These are phyloP conservation scores for Kluyveromyces lactis DNA, from an alignment of 805 yeast genomes.

Conservation along the genomic window DNA sequence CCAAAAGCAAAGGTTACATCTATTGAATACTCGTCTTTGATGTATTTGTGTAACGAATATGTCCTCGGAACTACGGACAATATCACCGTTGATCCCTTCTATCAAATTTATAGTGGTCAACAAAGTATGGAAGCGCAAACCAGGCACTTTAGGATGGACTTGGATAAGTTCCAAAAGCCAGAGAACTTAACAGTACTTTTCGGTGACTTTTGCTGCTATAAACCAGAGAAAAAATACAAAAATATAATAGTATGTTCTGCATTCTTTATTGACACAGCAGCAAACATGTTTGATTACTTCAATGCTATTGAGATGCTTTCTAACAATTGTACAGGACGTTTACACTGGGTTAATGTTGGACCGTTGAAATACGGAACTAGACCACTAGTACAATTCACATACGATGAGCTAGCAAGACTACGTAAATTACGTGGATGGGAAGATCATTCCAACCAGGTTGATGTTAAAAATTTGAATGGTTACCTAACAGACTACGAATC, in stretches of 20 bases:
- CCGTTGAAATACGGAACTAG: constrained; percentile 90
- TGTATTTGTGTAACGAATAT: constrained; percentile 63
- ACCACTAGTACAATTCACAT: constrained; percentile 63
- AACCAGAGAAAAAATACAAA: constrained; percentile 28
- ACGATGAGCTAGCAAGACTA: constrained; percentile 56
- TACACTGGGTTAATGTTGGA: constrained; percentile 84
- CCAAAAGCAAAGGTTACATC: constrained; percentile 51
- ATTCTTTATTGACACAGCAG: constrained; percentile 90
- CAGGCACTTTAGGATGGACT: constrained; percentile 31
- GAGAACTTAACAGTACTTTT: constrained; percentile 38
- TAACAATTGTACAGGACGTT: constrained; percentile 31
- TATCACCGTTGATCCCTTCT: constrained; percentile 38
- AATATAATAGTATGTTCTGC: constrained; percentile 54
- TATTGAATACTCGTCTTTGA: constrained; percentile 66
- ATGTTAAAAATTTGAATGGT: constrained; percentile 40
- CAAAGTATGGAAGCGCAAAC: constrained; percentile 39
- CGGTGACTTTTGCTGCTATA: constrained; percentile 59
- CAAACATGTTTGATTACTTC: constrained; percentile 68
- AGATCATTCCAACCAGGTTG: constrained; percentile 24
- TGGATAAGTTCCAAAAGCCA: constrained; percentile 32
- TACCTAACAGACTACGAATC: constrained; percentile 60
- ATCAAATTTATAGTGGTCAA: constrained; percentile 68
- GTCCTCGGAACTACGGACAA: constrained; percentile 31
- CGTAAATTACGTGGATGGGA: constrained; percentile 59
- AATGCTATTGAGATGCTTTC: constrained; percentile 48